phyloP scores from a whole-genome alignment of 2,329 filamentous ascomycete species.

The Leptographium galeiforme region DNA sequence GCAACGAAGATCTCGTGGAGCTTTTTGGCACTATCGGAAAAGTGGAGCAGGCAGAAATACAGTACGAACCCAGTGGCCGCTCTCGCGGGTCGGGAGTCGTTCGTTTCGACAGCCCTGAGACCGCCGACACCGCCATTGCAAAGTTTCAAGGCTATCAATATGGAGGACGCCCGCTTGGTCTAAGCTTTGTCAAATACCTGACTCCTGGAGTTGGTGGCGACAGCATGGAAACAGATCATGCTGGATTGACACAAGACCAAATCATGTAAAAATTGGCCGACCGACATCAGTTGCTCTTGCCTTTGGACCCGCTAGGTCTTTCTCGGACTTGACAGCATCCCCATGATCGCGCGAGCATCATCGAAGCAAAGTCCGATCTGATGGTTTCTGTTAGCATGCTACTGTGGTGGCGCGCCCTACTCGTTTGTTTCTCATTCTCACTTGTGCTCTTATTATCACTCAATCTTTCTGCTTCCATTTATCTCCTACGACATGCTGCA shows the following conservation, averaged over 20 bases:
- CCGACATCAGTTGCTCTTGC: background rate
- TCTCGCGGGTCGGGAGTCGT: constrained; percentile 96
- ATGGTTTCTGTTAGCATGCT: too few species aligned
- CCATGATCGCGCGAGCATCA: too few species aligned
- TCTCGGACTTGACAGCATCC: too few species aligned
- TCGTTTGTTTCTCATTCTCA: background rate
- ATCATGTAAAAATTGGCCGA: constrained; percentile 57
- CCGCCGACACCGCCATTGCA: constrained; percentile 83
- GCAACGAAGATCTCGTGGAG: constrained; percentile 93
- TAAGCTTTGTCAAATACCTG: constrained; percentile 89
- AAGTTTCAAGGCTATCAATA: constrained; percentile 99
- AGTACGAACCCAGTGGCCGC: constrained; percentile 92
- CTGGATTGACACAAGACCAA: constrained; percentile 85
- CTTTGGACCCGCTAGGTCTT: too few species aligned
- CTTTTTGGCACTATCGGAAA: constrained; percentile 97
- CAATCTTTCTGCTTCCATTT: background rate
- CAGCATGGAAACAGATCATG: constrained; percentile 72
- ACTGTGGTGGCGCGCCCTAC: constrained; percentile 1
- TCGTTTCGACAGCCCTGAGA: constrained; percentile 70
- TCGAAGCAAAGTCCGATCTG: too few species aligned
- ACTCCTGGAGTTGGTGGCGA: constrained; percentile 50
- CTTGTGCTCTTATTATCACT: background rate
- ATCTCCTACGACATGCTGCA: background rate
- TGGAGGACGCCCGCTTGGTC: constrained; percentile 80
- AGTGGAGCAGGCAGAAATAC: constrained; percentile 96